Conservation (phyloP, 306 rosid genomes). For the Glycyrrhiza uralensis region DNA sequence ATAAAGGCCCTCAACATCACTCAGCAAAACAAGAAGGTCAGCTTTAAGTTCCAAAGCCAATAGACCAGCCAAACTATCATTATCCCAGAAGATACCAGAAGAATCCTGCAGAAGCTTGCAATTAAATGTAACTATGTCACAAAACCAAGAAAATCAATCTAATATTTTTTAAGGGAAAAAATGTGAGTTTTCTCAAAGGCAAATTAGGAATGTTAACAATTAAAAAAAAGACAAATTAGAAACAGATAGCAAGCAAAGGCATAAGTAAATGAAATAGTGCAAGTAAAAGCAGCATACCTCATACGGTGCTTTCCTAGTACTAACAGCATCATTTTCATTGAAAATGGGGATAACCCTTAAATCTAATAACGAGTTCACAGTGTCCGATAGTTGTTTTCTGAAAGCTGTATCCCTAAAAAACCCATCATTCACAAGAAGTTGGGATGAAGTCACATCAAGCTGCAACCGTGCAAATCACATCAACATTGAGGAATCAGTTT, state of each 20-base stretch:
- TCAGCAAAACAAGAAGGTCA: slow-evolving; percentile 77
- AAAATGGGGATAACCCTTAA: slow-evolving; percentile 80
- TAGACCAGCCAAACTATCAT: slow-evolving; percentile 84
- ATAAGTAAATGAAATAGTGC: not conserved
- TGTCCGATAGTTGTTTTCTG: slow-evolving; percentile 73
- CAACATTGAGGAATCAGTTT: not conserved
- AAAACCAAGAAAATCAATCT: not conserved
- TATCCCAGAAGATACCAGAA: slow-evolving; percentile 92
- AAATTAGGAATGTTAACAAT: not conserved
- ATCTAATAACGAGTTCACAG: slow-evolving; percentile 56
- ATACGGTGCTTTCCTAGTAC: slow-evolving; percentile 81
- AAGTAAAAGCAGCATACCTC: slow-evolving; percentile 46
- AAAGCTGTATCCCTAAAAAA: slow-evolving; percentile 64
- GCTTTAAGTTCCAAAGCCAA: slow-evolving; percentile 82
- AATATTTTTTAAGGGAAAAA: not conserved
- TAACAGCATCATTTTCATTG: slow-evolving; percentile 93
- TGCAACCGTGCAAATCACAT: slow-evolving; percentile 40
- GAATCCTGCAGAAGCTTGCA: slow-evolving; percentile 65
- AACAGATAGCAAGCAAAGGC: not conserved
- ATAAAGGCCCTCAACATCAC: slow-evolving; percentile 94
- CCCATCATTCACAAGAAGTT: slow-evolving; percentile 86
- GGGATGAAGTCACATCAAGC: slow-evolving; percentile 94
- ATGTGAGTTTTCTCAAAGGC: not conserved
- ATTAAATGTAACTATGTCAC: slow-evolving; percentile 22
- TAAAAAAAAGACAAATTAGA: not conserved